Evolutionary conservation across 2,329 filamentous ascomycete genomes (phyloP), one percentile per base, ranked within the genome.

Genomic region (Xylaria sp.): DNA sequence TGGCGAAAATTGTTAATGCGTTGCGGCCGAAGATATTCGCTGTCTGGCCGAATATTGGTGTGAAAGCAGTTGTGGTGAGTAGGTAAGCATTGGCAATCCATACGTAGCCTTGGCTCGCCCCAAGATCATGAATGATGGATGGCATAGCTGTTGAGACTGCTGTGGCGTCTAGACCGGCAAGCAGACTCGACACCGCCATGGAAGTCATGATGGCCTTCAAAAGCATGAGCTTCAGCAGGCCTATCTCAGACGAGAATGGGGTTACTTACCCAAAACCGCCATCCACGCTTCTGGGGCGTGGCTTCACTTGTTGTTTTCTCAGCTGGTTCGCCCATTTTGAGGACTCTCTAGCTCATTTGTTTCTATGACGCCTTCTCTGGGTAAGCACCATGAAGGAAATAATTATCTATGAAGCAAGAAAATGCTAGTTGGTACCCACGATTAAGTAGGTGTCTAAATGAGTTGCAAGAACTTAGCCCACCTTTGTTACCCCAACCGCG

Each of bases 1-100:
- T 68, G 12, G 76, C 78, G 1, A 87, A 80, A 2, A 83, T 73
- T 3, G 78, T 76, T 1, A 80, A 67, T 54, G 74, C 79, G 43
- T 82, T 79, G 2, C 85, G 78, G 2, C 86, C 85, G 66, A 83
- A 86, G 15, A 86, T 80, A 63, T 86, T 80, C 3, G 81, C 78
- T 0, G 83, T 67, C 70, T 86, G 83, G 4, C 83, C 83, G 62
- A 80, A 83, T 0, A 84, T 67, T 0, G 84, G 84, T 62, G 83
- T 83, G 15, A 84, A 78, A 4, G 80, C 81, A 0, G 83, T 80
- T 67, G 70, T 76, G n/a, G 71, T 67, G 2, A 75, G 64, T 10
- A 74, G 46, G 36, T 71, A 75, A 3, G 68, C 55, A 25, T 75
- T 75, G 36, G 61, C 68, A 25, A 72, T 63, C 72, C 71, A 74